Conservation (phyloP, 495 filamentous ascomycete species). For the Talaromyces adpressus region DNA sequence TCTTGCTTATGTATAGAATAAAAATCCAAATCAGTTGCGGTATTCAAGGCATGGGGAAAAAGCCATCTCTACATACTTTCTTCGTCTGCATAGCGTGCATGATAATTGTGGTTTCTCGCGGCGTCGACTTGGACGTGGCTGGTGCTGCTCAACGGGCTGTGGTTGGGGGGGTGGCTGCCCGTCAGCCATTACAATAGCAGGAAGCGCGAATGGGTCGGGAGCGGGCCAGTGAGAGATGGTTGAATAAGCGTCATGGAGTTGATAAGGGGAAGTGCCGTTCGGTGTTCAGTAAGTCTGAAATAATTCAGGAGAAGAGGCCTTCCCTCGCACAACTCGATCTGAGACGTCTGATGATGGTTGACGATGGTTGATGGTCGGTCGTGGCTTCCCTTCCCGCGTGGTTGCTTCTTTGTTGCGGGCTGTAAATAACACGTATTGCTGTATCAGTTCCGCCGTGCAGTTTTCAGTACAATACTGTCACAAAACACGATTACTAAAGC, state of each 20-base stretch:
- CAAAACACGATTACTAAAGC: neutral
- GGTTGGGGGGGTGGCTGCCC: neutral
- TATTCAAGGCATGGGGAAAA: constrained; percentile 2
- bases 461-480: neutral
- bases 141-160: neutral
- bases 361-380: neutral
- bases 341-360: neutral
- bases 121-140: neutral
- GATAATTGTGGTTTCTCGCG: neutral
- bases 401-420: neutral
- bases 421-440: neutral
- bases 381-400: neutral
- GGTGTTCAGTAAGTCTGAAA: neutral
- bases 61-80: neutral
- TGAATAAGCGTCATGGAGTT: neutral
- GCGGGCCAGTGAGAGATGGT: neutral
- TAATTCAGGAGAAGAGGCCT: neutral
- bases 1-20: neutral
- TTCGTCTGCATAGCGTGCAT: neutral
- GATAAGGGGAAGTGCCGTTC: neutral
- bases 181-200: neutral
- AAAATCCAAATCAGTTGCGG: neutral
- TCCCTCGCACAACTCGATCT: neutral
- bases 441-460: neutral
- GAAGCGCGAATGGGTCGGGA: neutral